These are phyloP conservation scores for Mycogone perniciosa DNA, from an alignment of 2,329 filamentous ascomycete genomes.

Conservation along the genomic window DNA sequence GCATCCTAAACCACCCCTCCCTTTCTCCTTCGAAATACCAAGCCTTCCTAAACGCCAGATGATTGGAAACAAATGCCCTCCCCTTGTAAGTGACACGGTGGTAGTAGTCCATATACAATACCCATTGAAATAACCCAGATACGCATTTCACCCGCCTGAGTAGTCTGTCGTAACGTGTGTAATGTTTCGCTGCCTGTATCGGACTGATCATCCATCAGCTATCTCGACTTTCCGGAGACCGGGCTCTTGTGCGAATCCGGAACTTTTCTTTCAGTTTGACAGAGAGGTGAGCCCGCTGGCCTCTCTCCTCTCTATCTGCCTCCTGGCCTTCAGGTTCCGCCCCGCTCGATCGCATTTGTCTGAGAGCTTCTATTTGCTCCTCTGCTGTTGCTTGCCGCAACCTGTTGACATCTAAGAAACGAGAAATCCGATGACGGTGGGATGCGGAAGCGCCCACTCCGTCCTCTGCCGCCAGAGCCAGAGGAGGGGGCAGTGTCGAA, in stretches of 20 bases:
- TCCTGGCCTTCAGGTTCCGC: slow-evolving; percentile 18
- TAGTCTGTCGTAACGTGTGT: too few species aligned
- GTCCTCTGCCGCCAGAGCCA: slow-evolving; percentile 35
- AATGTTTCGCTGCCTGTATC: too few species aligned
- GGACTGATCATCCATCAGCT: background rate
- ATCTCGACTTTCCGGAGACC: slow-evolving; percentile 20
- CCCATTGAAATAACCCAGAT: too few species aligned
- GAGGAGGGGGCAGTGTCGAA: slow-evolving; percentile 33
- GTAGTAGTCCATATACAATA: too few species aligned
- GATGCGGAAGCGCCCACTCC: slow-evolving; percentile 21
- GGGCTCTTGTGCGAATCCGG: slow-evolving; percentile 43
- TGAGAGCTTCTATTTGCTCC: slow-evolving; percentile 55
- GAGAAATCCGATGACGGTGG: slow-evolving; percentile 41
- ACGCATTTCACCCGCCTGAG: too few species aligned
- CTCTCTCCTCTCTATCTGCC: slow-evolving; percentile 28
- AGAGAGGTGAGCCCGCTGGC: slow-evolving; percentile 39
- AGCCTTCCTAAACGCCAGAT: background rate
- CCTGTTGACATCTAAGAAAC: slow-evolving; percentile 50
- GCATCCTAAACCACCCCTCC: slow-evolving; percentile 1
- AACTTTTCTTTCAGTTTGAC: slow-evolving; percentile 48
- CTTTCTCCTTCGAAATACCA: background rate
- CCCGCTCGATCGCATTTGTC: slow-evolving; percentile 33
- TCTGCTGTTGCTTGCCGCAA: slow-evolving; percentile 53
- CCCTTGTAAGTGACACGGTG: too few species aligned
- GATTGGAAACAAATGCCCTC: too few species aligned